Evolutionary conservation across 2,329 filamentous ascomycete genomes (phyloP).

Genomic region (Colletotrichum trifolii): DNA sequence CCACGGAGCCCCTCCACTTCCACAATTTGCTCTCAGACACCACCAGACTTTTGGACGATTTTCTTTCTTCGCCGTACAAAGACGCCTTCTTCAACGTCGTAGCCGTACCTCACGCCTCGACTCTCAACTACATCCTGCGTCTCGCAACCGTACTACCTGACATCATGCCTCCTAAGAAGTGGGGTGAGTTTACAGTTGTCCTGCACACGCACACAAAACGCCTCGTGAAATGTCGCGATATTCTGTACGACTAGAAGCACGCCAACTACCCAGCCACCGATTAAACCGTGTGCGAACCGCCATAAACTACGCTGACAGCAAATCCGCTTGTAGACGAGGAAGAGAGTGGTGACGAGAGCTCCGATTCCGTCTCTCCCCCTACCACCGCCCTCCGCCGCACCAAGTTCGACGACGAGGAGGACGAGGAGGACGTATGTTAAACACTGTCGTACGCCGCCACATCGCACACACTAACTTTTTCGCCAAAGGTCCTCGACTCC

Average conservation of each 20-base stretch:
- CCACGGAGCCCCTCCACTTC: conserved; percentile 30
- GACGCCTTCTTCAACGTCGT: too few relatives aligned
- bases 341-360: conserved; percentile 50
- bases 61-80: neutral
- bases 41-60: conserved; percentile 13
- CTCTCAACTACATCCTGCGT: neutral
- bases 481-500: conserved; percentile 83
- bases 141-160: conserved; percentile 38
- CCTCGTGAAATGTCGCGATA: conserved; percentile 34
- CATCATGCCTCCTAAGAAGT: conserved; percentile 58
- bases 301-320: conserved; percentile 12
- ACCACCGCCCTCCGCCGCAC: conserved; percentile 55
- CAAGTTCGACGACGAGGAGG: conserved; percentile 93
- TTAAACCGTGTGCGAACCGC: neutral
- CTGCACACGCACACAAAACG: conserved; percentile 32
- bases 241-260: conserved; percentile 10
- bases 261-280: neutral
- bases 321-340: conserved; percentile 49
- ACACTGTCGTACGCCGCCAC: conserved; percentile 19
- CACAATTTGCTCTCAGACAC: conserved; percentile 31
- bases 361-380: conserved; percentile 51
- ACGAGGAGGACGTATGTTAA: conserved; percentile 78
- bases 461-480: conserved; percentile 19
- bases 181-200: conserved; percentile 50
- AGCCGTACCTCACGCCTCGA: too few relatives aligned